These are phyloP conservation scores for Radiomyces spectabilis DNA, from an alignment of 192 early-diverging fungal genomes.

Conservation along the genomic window DNA sequence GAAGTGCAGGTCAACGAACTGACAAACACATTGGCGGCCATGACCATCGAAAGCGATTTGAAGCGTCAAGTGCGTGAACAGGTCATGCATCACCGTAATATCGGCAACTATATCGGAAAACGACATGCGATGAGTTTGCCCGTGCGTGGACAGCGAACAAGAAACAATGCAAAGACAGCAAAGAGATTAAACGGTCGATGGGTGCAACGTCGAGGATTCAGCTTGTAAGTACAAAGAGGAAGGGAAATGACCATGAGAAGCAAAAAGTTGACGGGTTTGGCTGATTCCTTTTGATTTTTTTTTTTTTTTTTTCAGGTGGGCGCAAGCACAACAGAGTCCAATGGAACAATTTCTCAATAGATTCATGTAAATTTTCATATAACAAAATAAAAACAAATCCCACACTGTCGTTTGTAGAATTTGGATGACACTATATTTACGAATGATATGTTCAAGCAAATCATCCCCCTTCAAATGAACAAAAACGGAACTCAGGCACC, in stretches of 20 bases:
- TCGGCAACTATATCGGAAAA: slow-evolving; percentile 73
- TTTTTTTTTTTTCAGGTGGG: slow-evolving; percentile 8
- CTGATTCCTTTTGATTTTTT: not conserved
- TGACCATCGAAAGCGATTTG: slow-evolving; percentile 82
- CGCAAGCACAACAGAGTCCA: slow-evolving; percentile 20
- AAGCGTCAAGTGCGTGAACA: slow-evolving; percentile 62
- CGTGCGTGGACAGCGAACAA: slow-evolving; percentile 83
- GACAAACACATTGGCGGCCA: slow-evolving; percentile 75
- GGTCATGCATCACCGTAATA: slow-evolving; percentile 62
- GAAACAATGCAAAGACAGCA: slow-evolving; percentile 82
- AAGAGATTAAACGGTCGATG: slow-evolving; percentile 73
- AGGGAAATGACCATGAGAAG: not conserved
- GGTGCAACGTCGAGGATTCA: slow-evolving; percentile 33
- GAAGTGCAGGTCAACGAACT: slow-evolving; percentile 86
- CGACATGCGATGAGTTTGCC: slow-evolving; percentile 83
- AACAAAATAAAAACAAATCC: no score
- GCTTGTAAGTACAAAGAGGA: slow-evolving; percentile 13
- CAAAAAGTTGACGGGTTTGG: not conserved
- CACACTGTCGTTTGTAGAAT: no score
- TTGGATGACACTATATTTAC: no score
- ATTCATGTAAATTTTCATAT: slow-evolving; percentile 18
- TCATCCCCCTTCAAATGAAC: no score
- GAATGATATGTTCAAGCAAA: no score
- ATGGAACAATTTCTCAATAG: slow-evolving; percentile 23
- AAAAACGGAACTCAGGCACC: no score